Evolutionary conservation across 1,284 basidiomycete species (phyloP).

Genomic region (Microbotryomycetes sp.): DNA sequence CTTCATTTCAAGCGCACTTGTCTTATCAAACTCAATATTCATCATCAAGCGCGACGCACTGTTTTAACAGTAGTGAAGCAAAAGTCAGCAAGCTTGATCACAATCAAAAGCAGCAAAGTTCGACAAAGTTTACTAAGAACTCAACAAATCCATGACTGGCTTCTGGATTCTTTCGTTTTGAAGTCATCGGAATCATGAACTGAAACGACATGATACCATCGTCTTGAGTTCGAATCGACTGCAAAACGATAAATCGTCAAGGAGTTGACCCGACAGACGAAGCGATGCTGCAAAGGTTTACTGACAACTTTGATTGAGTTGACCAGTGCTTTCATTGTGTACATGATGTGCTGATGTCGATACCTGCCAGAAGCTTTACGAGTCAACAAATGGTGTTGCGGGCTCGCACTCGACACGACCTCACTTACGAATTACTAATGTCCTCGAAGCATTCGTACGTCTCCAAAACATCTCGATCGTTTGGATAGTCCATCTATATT

Average conservation of each 20-base stretch:
- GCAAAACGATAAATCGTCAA: background rate
- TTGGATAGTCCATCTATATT: constrained; percentile 80
- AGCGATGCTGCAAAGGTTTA: background rate
- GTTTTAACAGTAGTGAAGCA: background rate
- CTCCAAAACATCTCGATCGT: constrained; percentile 80
- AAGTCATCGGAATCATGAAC: constrained; percentile 63
- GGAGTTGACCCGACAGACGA: background rate
- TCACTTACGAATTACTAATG: constrained; percentile 64
- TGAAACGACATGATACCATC: constrained; percentile 75
- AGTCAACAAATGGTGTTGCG: background rate
- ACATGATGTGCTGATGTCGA: constrained; percentile 63
- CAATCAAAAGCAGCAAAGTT: background rate
- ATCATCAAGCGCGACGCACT: constrained; percentile 30
- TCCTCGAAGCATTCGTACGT: constrained; percentile 66
- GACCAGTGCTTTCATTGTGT: constrained; percentile 64
- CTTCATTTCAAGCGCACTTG: background rate
- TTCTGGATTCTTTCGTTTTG: constrained; percentile 8
- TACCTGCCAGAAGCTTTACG: constrained; percentile 52
- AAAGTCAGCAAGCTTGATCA: background rate
- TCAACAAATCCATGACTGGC: constrained; percentile 33
- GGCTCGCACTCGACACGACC: background rate
- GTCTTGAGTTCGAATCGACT: constrained; percentile 69
- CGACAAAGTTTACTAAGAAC: constrained; percentile 23
- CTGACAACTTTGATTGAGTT: constrained; percentile 64
- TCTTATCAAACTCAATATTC: constrained; percentile 2